These are phyloP conservation scores for Kurtzmaniella quercitrusa DNA, from an alignment of 1,139 yeast species.

Conservation along the genomic window DNA sequence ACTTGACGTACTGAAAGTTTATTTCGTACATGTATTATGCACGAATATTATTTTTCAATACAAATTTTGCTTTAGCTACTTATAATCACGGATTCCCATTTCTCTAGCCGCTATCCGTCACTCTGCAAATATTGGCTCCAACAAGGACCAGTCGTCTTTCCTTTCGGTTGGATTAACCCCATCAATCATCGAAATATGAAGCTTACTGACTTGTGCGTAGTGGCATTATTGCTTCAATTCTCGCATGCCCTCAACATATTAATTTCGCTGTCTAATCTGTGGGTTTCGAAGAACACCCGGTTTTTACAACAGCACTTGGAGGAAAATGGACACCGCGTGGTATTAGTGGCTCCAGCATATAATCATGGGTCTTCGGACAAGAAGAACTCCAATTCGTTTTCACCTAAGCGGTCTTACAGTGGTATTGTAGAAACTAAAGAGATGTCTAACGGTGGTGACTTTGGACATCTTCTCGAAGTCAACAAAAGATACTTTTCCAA, in stretches of 20 bases:
- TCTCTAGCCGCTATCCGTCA: background rate
- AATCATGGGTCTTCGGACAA: constrained; percentile 8
- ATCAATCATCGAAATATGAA: background rate
- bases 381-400: background rate
- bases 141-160: background rate
- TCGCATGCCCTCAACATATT: constrained; percentile 23
- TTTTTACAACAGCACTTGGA: constrained; percentile 22
- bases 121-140: background rate
- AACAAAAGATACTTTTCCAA: background rate
- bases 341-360: constrained; percentile 31
- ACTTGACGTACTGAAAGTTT: background rate
- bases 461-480: constrained; percentile 25
- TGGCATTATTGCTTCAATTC: background rate
- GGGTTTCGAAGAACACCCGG: constrained; percentile 36
- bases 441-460: constrained; percentile 31
- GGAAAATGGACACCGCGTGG: constrained; percentile 27
- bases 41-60: background rate
- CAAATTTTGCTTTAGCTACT: background rate
- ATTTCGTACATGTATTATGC: background rate
- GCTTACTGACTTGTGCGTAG: background rate
- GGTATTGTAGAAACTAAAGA: background rate
- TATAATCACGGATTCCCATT: background rate
- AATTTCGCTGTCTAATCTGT: constrained; percentile 33
- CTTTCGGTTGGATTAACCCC: background rate
- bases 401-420: background rate